Percentiles rank a stretch among this genome's conserved stretches.
Conservation (phyloP, 805 yeast genomes). For the Ogataea methylovora region DNA sequence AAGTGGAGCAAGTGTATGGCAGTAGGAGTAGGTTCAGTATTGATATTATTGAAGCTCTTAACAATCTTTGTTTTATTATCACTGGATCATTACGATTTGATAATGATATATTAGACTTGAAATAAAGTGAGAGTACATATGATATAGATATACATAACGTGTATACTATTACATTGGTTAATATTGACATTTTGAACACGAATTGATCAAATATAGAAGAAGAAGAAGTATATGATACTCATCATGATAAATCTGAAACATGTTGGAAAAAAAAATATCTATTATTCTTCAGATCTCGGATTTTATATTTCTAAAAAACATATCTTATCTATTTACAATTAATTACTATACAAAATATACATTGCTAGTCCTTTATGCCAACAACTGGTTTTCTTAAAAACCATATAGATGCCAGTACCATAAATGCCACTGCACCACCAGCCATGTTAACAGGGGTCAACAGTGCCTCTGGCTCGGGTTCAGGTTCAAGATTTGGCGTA, state of each 20-base stretch:
- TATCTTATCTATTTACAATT: too few species aligned
- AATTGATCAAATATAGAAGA: too few species aligned
- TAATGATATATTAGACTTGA: conserved; percentile 13
- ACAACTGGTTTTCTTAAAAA: conserved; percentile 57
- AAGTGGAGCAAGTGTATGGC: too few species aligned
- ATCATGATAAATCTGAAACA: too few species aligned
- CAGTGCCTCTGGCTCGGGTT: conserved; percentile 39
- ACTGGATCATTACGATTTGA: conserved; percentile 33
- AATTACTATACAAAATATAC: too few species aligned
- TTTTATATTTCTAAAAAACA: too few species aligned
- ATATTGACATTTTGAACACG: too few species aligned
- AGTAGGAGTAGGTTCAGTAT: conserved; percentile 20
- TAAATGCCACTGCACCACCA: conserved; percentile 62
- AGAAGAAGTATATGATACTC: too few species aligned
- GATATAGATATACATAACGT: conserved; percentile 31
- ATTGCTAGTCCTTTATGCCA: too few species aligned
- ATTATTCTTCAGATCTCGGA: too few species aligned
- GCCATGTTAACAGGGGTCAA: conserved; percentile 51
- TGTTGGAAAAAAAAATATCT: too few species aligned
- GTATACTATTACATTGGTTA: conserved; percentile 13
- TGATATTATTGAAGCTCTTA: conserved; percentile 28
- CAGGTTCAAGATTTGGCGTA: conserved; percentile 73
- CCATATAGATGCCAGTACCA: conserved; percentile 58
- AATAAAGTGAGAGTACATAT: conserved; percentile 39
- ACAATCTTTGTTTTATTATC: conserved; percentile 35